Evolutionary conservation across 371 early-diverging fungal species (phyloP).

Genomic region (Mortierella sp.): DNA sequence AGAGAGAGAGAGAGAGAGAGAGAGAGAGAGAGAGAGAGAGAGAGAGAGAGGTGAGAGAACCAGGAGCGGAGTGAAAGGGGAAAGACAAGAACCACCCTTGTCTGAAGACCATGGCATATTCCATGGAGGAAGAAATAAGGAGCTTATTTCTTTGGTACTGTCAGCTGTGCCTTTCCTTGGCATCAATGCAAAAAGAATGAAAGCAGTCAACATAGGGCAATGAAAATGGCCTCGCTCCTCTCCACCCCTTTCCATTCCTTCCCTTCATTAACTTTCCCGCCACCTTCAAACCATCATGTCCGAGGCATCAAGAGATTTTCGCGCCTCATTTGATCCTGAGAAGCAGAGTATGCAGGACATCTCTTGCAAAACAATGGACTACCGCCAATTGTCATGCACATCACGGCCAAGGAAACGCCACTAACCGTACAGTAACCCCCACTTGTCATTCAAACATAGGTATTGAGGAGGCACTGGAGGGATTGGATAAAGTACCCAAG

Average conservation of each 20-base stretch:
- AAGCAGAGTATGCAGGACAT: constrained; percentile 26
- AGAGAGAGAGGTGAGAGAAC: too few species aligned
- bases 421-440: neutral
- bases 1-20: too few species aligned
- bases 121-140: too few species aligned
- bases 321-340: constrained; percentile 36
- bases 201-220: too few species aligned
- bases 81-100: neutral
- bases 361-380: neutral
- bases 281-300: constrained; percentile 16
- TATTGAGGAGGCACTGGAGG: constrained; percentile 56
- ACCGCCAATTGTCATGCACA: neutral
- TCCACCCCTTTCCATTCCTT: neutral
- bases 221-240: too few species aligned
- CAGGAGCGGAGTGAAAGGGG: too few species aligned
- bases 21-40: too few species aligned
- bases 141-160: too few species aligned
- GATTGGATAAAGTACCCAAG: constrained; percentile 51
- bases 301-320: constrained; percentile 41
- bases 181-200: too few species aligned
- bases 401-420: neutral
- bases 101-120: neutral
- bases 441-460: constrained; percentile 31
- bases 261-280: too few species aligned
- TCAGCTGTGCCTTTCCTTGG: too few species aligned